Conservation (phyloP, 139 green algal genomes). For the Chlamydomonas sp. region DNA sequence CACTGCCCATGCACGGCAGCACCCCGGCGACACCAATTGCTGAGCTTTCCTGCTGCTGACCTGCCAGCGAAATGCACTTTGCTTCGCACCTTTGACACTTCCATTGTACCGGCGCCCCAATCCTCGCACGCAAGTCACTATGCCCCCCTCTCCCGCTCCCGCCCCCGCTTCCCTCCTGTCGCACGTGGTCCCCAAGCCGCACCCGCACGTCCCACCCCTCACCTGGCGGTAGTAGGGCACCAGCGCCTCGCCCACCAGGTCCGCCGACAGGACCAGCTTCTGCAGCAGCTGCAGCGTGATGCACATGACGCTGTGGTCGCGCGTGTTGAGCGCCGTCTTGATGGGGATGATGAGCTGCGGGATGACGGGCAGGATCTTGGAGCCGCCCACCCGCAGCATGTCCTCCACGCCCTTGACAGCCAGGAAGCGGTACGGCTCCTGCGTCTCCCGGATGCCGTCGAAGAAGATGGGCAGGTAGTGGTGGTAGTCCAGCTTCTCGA, state of each 20-base stretch:
- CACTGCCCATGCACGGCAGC: too few relatives aligned
- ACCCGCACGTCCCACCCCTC: not conserved
- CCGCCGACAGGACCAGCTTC: conserved; percentile 75
- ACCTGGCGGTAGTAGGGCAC: conserved; percentile 89
- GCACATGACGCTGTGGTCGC: conserved; percentile 78
- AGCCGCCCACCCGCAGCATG: conserved; percentile 75
- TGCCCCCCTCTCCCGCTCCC: too few relatives aligned
- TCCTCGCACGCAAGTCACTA: too few relatives aligned
- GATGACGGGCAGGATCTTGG: conserved; percentile 86
- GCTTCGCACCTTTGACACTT: too few relatives aligned
- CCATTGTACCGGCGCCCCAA: too few relatives aligned
- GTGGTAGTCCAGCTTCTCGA: conserved; percentile 87
- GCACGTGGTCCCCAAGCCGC: too few relatives aligned
- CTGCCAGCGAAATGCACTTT: too few relatives aligned
- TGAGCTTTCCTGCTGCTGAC: too few relatives aligned
- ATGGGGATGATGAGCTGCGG: conserved; percentile 93
- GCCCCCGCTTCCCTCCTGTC: too few relatives aligned
- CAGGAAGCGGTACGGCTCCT: conserved; percentile 91
- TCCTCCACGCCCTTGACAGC: conserved; percentile 85
- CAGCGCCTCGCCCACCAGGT: conserved; percentile 83
- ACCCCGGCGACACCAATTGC: too few relatives aligned
- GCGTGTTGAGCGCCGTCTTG: conserved; percentile 87
- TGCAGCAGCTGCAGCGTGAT: conserved; percentile 85
- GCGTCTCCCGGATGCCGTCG: conserved; percentile 87
- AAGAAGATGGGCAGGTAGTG: conserved; percentile 95